Evolutionary conservation across 768 basidiomycete genomes (phyloP), one percentile per base, ranked within the genome.

Genomic region (Galerina marginata): DNA sequence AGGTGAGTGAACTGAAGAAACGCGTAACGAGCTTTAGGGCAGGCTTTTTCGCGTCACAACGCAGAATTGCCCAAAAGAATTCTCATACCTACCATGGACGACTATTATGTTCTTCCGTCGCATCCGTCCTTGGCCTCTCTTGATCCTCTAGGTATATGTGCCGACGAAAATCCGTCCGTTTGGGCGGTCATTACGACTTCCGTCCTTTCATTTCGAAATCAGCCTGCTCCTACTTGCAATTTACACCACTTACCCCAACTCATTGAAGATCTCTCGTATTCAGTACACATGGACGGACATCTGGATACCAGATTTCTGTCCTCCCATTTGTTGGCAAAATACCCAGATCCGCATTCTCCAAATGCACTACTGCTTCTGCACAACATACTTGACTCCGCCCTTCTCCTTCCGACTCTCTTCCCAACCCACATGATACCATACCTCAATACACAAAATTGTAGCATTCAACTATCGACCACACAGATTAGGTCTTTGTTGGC

Each of bases 21-120:
- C 46, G 15, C 54, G 66, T 68, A 68, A 72, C 66, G 68, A 72
- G 63, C 46, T 75, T 75, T 69, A 77, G 74, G 75, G 75, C 73
- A 58, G 74, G 75, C 64, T 33, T 57, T 57, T 56, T 69, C 74
- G 74, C 73, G 74, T 72, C 45, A 20, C 20, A 20, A 20, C 20
- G 20, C 20, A 20, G 20, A 20, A 20, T 20, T 1, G 20, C 20
- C 20, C 20, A 20, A 20, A 20, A 20, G 20, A 20, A 20, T 20
- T 20, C 20, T 20, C 20, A 20, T 20, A 20, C 20, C 20, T 20
- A 38, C n/a, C 52, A 54, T 46, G 29, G 25, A 16, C 52, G 10
- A 29, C 3, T 15, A 43, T 54, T 73, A 73, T 48, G 49, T 63
- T 46, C 66, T 74, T 49, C 72, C 74, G 9, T 73, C 67, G 7